Evolutionary conservation across 768 basidiomycete species (phyloP).

Genomic region (Amanita rubescens): DNA sequence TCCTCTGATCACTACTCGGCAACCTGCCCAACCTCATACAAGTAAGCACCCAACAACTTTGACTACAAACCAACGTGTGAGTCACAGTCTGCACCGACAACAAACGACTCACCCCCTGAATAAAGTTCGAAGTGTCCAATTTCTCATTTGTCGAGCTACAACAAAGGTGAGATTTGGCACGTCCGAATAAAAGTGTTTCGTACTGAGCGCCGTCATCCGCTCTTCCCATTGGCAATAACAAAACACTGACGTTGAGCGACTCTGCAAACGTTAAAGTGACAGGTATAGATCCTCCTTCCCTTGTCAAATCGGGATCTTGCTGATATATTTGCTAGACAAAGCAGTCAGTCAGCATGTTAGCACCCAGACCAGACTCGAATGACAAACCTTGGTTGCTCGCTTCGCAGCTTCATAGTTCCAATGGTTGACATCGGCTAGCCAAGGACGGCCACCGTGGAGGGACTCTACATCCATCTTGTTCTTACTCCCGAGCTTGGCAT

Average conservation of each 20-base stretch:
- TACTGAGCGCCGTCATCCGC: constrained; percentile 94
- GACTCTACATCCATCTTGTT: constrained; percentile 68
- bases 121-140: constrained; percentile 83
- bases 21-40: constrained; percentile 58
- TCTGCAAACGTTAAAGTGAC: constrained; percentile 94
- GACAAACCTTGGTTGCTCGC: constrained; percentile 66
- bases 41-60: constrained; percentile 73
- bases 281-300: constrained; percentile 93
- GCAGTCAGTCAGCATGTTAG: constrained; percentile 5
- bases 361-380: constrained; percentile 18
- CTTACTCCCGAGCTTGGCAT: constrained; percentile 80
- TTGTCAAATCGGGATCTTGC: constrained; percentile 71
- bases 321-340: constrained; percentile 50
- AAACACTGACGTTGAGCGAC: constrained; percentile 75
- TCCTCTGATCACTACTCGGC: constrained; percentile 7
- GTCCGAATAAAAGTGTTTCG: constrained; percentile 21
- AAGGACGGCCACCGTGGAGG: constrained; percentile 81
- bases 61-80: constrained; percentile 30
- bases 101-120: constrained; percentile 62
- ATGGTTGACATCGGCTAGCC: constrained; percentile 80
- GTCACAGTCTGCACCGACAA: not conserved
- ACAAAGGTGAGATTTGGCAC: not conserved
- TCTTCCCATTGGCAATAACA: constrained; percentile 88
- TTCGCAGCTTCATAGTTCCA: constrained; percentile 92
- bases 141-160: constrained; percentile 90